phyloP scores from a whole-genome alignment of 352 stramenopile species.

The Globisporangium abappressorium region DNA sequence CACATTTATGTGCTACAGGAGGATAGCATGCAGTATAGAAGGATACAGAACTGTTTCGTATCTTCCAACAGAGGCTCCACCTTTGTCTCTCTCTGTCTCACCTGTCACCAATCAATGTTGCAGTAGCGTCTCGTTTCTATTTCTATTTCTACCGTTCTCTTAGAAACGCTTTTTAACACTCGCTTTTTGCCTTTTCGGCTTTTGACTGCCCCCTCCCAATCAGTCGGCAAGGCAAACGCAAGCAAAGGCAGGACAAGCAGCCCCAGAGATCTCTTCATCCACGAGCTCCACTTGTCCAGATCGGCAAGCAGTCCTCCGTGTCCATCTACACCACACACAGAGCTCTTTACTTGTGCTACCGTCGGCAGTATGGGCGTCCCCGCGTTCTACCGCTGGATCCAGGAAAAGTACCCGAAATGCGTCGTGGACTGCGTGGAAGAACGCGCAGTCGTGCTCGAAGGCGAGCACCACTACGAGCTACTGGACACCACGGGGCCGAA shows the following conservation, averaged over 20 bases:
- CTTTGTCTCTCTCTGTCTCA: not conserved
- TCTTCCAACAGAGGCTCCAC: not conserved
- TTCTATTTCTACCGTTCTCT: conserved; percentile 14
- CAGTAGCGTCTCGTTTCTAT: conserved; percentile 14
- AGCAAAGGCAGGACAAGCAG: not conserved
- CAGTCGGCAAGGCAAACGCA: conserved; percentile 11
- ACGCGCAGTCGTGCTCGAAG: conserved; percentile 72
- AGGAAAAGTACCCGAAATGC: conserved; percentile 99
- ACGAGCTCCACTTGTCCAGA: not conserved
- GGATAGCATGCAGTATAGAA: not conserved
- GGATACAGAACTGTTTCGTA: not conserved
- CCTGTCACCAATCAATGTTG: conserved; percentile 14
- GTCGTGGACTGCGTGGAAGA: conserved; percentile 89
- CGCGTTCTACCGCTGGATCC: conserved; percentile 99
- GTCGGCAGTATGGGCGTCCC: conserved; percentile 90
- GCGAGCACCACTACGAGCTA: conserved; percentile 78
- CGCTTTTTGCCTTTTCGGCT: not conserved
- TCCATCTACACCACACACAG: not conserved
- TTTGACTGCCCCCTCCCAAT: not conserved
- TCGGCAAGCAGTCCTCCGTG: too few relatives aligned
- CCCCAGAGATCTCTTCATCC: conserved; percentile 18
- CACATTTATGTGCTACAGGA: not conserved
- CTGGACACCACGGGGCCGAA: conserved; percentile 85
- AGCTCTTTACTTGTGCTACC: not conserved
- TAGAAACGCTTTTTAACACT: not conserved